phyloP scores from a whole-genome alignment of 257 asterid genomes.

The Nicotiana otophora region DNA sequence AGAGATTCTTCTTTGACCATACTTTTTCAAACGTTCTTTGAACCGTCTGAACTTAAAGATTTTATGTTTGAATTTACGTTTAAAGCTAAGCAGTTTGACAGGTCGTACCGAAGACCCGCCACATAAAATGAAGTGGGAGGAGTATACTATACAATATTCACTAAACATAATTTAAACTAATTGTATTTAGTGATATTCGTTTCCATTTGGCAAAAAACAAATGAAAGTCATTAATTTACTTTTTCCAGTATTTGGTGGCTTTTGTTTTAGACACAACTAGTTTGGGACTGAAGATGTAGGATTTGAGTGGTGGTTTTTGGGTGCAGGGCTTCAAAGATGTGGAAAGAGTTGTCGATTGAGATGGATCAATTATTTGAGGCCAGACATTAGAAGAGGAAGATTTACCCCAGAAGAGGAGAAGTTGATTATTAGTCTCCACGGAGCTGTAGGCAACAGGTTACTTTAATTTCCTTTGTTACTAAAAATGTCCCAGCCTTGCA shows the following conservation, averaged over 20 bases:
- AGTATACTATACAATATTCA: not conserved
- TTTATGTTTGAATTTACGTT: too few species aligned
- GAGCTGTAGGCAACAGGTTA: constrained; percentile 93
- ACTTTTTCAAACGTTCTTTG: too few species aligned
- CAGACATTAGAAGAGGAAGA: constrained; percentile 89
- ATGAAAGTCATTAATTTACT: too few species aligned
- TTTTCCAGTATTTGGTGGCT: not conserved
- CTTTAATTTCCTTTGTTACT: not conserved
- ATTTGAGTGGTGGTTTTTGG: not conserved
- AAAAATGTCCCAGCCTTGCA: not conserved
- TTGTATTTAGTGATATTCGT: not conserved
- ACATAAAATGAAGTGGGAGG: too few species aligned
- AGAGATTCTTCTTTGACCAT: too few species aligned
- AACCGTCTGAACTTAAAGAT: too few species aligned
- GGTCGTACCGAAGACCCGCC: too few species aligned
- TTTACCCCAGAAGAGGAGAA: constrained; percentile 85
- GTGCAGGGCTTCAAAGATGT: constrained; percentile 81
- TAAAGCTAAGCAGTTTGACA: too few species aligned
- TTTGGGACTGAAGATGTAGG: not conserved
- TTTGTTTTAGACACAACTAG: not conserved
- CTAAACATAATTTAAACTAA: not conserved
- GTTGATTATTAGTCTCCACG: constrained; percentile 82
- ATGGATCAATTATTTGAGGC: constrained; percentile 94
- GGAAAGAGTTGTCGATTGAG: constrained; percentile 90
- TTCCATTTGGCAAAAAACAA: not conserved